A percentile compares a stretch with the other conserved stretches of the same genome.
Conservation (phyloP, 2,329 filamentous ascomycete species). For the Raffaelea deltoideospora region DNA sequence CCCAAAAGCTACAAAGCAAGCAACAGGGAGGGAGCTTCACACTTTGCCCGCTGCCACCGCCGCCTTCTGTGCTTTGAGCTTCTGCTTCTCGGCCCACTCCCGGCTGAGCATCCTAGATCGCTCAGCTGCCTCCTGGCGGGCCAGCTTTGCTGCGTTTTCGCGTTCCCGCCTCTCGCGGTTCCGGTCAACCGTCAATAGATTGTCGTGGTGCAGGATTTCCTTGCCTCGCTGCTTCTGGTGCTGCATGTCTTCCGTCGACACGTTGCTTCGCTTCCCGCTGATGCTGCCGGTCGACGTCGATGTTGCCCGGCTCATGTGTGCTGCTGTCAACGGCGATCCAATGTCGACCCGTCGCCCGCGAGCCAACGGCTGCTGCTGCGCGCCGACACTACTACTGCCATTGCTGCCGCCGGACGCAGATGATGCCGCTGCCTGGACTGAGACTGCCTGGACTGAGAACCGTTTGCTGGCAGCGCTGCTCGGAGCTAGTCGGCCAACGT, state of each 20-base stretch:
- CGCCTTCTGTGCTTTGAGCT: constrained; percentile 6
- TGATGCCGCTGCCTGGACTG: constrained; percentile 1
- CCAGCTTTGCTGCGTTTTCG: constrained; percentile 36
- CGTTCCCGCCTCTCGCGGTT: constrained; percentile 38
- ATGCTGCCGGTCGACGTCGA: constrained; percentile 30
- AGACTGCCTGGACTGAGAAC: constrained; percentile 12
- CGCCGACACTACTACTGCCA: too few species aligned
- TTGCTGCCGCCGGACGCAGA: neutral
- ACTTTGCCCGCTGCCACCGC: neutral
- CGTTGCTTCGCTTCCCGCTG: constrained; percentile 28
- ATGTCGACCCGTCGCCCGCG: constrained; percentile 10
- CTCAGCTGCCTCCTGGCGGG: constrained; percentile 46
- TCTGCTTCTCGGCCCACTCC: constrained; percentile 39
- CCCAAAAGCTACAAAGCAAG: too few species aligned
- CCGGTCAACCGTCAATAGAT: constrained; percentile 27
- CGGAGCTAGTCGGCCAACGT: neutral
- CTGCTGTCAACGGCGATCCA: constrained; percentile 14
- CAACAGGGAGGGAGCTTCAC: too few species aligned
- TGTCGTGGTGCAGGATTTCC: constrained; percentile 39
- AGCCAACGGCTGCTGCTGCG: too few species aligned
- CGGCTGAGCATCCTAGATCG: constrained; percentile 41
- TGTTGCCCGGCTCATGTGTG: constrained; percentile 20
- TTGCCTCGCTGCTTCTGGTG: constrained; percentile 37
- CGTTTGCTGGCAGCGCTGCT: constrained; percentile 13
- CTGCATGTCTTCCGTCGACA: constrained; percentile 34